Evolutionary conservation across 2,329 filamentous ascomycete genomes (phyloP), one percentile per base, ranked within the genome.

Genomic region (Rutstroemia sp.): DNA sequence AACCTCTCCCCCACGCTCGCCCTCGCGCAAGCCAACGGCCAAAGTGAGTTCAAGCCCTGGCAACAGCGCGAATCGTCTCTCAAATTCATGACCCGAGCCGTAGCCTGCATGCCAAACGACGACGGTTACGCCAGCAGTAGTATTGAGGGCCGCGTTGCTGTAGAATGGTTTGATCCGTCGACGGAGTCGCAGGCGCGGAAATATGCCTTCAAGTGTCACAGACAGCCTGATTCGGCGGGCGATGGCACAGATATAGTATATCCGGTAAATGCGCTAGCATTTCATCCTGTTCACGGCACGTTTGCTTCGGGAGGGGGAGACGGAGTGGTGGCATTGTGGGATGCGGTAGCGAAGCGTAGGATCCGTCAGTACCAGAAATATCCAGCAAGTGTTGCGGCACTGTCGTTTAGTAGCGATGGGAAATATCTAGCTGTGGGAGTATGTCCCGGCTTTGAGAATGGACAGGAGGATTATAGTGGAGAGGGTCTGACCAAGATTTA

Each of bases 171-270:
- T 70, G 94, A 97, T 69, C 89, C 94, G 16, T 89, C 84, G 5
- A 77, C 84, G 44, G 88, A 92, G 71, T 92, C 88, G 4, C 92
- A 97, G 74, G 87, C 88, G 40, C 83, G 92, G 63, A 97, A 96
- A 72, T 99, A 97, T 71, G 94, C 94, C 14, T 99, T 99, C 82
- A 99, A 99, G 73, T 99, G 94, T 73, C 94, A 99, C 73, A 83
- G 94, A 4, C 89, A 95, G 71, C 79, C 84, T 1, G 78, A 77
- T 9, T 73, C 82, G 2, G 79, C 85, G 42, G 78, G 79, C 9
- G 80, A 80, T 40, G 71, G 30, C 69, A 75, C 54, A 80, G 86
- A 89, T 67, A 76, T 88, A 2, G 84, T 89, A 2, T 89, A 88
- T 65, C 86, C 86, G 0, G 86, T 89, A 52, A 86, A 89, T 63